Base-by-base conservation (phyloP, 2,329 filamentous ascomycete genomes). In the Epichloe sp. region DNA sequence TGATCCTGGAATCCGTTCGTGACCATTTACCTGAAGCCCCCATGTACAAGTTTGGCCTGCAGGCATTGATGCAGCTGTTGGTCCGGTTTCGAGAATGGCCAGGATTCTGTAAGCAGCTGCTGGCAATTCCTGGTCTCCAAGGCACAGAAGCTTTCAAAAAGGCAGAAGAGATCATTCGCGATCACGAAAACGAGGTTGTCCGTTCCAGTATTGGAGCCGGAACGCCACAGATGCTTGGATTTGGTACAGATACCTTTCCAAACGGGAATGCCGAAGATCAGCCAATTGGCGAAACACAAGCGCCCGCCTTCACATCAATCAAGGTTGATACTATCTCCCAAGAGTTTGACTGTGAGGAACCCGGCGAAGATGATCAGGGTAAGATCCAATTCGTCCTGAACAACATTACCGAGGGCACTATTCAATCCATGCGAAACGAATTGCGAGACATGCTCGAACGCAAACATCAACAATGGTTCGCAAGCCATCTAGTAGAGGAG, bases 21-120 rank as follows among this genome's bases (percentile, higher is more conserved):
- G 89, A 95, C 56, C 88, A 93, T 60, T 72, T 78, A 35, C 81
- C 86, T 0, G 86, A 94, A 35, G 83, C 90, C 54, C 83, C 88
- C 1, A 97, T 98, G 93, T 97, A 93, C 73, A 95, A 96, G 61
- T 98, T 98, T 63, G 93, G 94, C 11, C 77, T 98, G 12, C 93
- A 98, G 65, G 93, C 93, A 15, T 77, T 98, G 54, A 84, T 96
- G 64, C 89, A 97, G 65, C 79, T 97, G 50, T 83, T 88, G 51
- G 77, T 80, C 40, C 82, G 93, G 41, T 80, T 98, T 47, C 77
- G 82, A 4, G 93, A 98, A 63, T 98, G 93, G 93, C 88, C 89
- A n/a, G 87, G 86, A 2, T 94, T 96, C 60, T 97, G 91, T 65
- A 83, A 85, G 54, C 81, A 93, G 55, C 77, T 98, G 5, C 69